These are phyloP conservation scores for Agrostemma githago DNA, from an alignment of 148 eudicot species.

Conservation along the genomic window DNA sequence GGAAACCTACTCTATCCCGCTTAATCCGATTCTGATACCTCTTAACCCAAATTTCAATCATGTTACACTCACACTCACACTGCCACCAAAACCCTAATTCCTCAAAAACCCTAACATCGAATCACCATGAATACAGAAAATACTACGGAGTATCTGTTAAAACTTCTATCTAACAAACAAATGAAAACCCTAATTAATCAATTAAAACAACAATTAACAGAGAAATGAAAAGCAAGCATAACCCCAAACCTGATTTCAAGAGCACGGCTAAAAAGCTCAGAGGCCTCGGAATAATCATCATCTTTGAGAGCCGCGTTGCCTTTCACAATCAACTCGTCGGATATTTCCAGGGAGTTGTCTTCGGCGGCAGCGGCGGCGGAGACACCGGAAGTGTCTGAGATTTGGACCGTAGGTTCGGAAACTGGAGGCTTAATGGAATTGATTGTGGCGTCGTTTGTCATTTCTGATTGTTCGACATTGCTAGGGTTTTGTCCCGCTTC, in stretches of 20 bases:
- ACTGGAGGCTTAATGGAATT: constrained; percentile 33
- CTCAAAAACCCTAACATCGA: no score
- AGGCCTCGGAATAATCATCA: constrained; percentile 59
- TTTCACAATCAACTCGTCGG: constrained; percentile 63
- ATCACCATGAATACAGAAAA: neutral
- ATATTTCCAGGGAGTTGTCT: constrained; percentile 48
- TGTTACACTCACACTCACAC: neutral
- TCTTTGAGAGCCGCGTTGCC: constrained; percentile 55
- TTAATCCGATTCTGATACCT: no score
- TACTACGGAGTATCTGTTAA: neutral
- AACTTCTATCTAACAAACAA: no score
- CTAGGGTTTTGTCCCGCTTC: constrained; percentile 18
- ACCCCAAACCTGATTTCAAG: constrained; percentile 51
- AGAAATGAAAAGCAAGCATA: no score
- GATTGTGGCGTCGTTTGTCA: constrained; percentile 47
- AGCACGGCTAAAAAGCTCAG: constrained; percentile 92
- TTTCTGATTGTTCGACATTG: constrained; percentile 24
- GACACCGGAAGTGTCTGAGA: constrained; percentile 28
- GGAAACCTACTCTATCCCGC: no score
- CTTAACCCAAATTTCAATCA: no score
- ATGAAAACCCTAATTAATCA: no score
- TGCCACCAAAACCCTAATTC: no score
- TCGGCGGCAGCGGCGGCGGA: neutral
- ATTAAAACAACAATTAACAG: no score
- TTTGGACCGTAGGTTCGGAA: constrained; percentile 44